Evolutionary conservation across 1,284 basidiomycete species (phyloP).

Genomic region (Ustilago esculenta): DNA sequence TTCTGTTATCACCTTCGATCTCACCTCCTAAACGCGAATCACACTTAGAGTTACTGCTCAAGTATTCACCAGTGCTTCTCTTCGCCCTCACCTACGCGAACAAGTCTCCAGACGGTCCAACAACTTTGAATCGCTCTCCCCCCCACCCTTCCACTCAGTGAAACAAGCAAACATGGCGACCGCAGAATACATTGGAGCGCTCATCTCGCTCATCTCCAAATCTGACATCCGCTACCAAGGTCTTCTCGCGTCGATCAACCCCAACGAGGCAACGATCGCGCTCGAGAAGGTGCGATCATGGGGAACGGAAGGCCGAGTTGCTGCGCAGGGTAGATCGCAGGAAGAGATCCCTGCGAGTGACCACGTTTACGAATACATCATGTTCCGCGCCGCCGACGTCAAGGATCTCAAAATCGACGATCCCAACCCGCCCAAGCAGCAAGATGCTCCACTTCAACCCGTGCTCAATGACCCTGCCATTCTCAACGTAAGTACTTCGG

Average conservation of each 20-base stretch:
- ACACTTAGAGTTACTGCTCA: no score
- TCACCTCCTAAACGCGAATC: no score
- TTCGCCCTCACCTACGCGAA: neutral
- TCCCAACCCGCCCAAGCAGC: constrained; percentile 55
- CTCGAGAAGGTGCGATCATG: constrained; percentile 87
- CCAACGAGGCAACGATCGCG: constrained; percentile 82
- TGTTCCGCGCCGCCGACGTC: constrained; percentile 68
- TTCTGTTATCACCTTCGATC: no score
- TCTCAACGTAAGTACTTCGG: constrained; percentile 52
- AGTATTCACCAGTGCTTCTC: no score
- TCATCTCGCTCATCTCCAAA: constrained; percentile 85
- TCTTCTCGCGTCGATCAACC: constrained; percentile 84
- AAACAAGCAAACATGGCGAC: constrained; percentile 44
- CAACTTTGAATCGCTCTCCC: no score
- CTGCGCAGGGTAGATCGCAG: constrained; percentile 69
- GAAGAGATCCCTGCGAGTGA: constrained; percentile 67
- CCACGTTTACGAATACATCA: constrained; percentile 71
- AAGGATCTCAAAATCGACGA: constrained; percentile 68
- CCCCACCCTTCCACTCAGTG: no score
- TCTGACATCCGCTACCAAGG: constrained; percentile 90
- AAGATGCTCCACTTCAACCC: constrained; percentile 31
- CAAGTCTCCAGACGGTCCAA: neutral
- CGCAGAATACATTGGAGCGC: constrained; percentile 64
- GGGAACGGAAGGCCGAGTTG: constrained; percentile 82
- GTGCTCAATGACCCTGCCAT: constrained; percentile 60